Percentiles rank a stretch among this genome's conserved stretches.
These are phyloP conservation scores for Aristolochia fimbriata DNA, from an alignment of 164 flowering plant genomes.

Conservation along the genomic window DNA sequence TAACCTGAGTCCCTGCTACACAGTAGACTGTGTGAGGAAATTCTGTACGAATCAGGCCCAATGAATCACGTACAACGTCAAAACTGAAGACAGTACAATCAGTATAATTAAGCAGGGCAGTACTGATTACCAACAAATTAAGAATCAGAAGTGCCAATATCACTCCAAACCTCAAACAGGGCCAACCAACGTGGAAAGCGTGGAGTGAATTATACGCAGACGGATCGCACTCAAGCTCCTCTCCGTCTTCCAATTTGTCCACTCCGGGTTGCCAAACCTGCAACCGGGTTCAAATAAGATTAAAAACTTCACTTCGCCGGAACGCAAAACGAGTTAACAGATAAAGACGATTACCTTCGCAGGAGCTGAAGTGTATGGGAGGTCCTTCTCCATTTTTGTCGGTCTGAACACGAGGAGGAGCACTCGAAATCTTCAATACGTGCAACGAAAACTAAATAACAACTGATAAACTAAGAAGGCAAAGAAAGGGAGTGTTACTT, in stretches of 20 bases:
- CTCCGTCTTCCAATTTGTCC: constrained; percentile 82
- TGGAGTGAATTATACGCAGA: constrained; percentile 84
- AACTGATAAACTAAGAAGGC: not conserved
- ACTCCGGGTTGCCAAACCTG: constrained; percentile 85
- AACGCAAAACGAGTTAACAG: not conserved
- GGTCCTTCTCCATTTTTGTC: constrained; percentile 41
- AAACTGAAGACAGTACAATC: constrained; percentile 38
- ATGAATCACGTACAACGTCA: constrained; percentile 62
- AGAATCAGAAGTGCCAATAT: not conserved
- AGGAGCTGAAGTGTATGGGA: constrained; percentile 32
- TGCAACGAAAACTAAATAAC: not conserved
- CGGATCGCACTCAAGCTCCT: constrained; percentile 86
- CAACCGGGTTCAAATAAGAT: not conserved
- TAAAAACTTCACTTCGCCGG: not conserved
- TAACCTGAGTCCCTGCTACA: constrained; percentile 91
- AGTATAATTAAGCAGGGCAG: not conserved
- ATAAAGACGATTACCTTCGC: constrained; percentile 29
- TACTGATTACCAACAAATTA: not conserved
- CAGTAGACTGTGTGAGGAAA: constrained; percentile 78
- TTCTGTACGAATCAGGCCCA: constrained; percentile 70
- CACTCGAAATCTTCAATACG: not conserved
- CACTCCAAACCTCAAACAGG: constrained; percentile 67
- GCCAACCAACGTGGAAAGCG: constrained; percentile 88
- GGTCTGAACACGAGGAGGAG: constrained; percentile 21
- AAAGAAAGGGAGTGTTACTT: constrained; percentile 23